phyloP scores from a whole-genome alignment of 768 basidiomycete species.

The Russula abietina region DNA sequence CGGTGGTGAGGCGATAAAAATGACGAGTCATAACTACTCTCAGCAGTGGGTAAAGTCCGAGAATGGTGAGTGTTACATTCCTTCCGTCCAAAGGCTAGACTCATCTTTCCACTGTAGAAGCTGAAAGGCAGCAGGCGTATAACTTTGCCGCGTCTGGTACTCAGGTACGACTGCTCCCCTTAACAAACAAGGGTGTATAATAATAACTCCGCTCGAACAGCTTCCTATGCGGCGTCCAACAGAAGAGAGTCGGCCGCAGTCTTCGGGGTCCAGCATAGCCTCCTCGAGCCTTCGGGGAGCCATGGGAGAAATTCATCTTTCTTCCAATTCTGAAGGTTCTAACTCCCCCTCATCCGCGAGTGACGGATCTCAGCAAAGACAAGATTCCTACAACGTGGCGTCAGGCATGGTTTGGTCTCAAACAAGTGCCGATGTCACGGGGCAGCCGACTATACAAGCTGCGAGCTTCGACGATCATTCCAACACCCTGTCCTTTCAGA shows the following conservation, averaged over 20 bases:
- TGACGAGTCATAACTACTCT: slow-evolving; percentile 21
- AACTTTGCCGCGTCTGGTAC: slow-evolving; percentile 18
- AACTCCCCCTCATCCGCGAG: slow-evolving; percentile 28
- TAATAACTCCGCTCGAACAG: slow-evolving; percentile 30
- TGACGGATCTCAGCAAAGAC: slow-evolving; percentile 28
- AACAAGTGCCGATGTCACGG: slow-evolving; percentile 15
- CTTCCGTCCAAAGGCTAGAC: background rate
- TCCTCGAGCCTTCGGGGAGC: slow-evolving; percentile 54
- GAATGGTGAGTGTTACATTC: slow-evolving; percentile 10
- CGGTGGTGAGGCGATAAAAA: slow-evolving; percentile 14
- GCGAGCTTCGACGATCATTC: slow-evolving; percentile 19
- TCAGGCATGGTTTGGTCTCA: slow-evolving; percentile 27
- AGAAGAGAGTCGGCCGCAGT: slow-evolving; percentile 30
- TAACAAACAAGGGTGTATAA: slow-evolving; percentile 13
- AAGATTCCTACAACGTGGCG: slow-evolving; percentile 25
- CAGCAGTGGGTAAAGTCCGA: slow-evolving; percentile 24
- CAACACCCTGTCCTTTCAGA: slow-evolving; percentile 21
- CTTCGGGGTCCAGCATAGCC: slow-evolving; percentile 40
- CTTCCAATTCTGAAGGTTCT: slow-evolving; percentile 32
- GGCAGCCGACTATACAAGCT: slow-evolving; percentile 15
- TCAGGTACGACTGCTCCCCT: slow-evolving; percentile 26
- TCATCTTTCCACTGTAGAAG: slow-evolving; percentile 6
- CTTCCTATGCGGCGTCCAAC: slow-evolving; percentile 26
- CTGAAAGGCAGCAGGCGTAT: slow-evolving; percentile 22
- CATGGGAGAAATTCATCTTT: slow-evolving; percentile 48